Evolutionary conservation across 192 early-diverging fungal genomes (phyloP), one percentile per base, ranked within the genome.

Genomic region (Backusella parvicylindrica): DNA sequence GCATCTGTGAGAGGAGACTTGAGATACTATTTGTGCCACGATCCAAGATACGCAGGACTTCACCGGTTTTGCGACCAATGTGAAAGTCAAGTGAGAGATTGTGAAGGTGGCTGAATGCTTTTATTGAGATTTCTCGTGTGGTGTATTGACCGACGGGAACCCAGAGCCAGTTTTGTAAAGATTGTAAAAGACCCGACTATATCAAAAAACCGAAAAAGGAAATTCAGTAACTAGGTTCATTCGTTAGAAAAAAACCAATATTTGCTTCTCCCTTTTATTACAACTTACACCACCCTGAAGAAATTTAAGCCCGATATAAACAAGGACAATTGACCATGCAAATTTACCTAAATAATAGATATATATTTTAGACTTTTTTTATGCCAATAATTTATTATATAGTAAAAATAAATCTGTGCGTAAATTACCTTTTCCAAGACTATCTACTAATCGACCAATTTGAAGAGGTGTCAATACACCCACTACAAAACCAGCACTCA

Each of bases 121-220:
- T 87, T 11, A 98, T 88, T 15, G 95, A 95, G n/a, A 99, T 87
- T 65, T 95, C 89, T 60, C 95, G 90, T 16, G 95, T 97, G 13
- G 95, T 98, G 79, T 92, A 93, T 82, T 98, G 96, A 16, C 92
- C 91, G 9, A 99, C 91, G 2, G 96, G 97, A 63, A 98, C 92
- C 98, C 98, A 99, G 3, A 92, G 79, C 75, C 89, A 93, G 81
- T 88, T 91, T 81, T 97, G 95, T n/a, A 89, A 43, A 3, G 92
- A 91, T 65, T 91, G 92, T 32, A 99, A 77, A 6, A 94, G 75
- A 35, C 94, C 92, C 28, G 77, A 71, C 80, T 81, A 81, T 81
- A 50, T 81, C 64, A 15, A 36, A 73, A 31, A 30, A 47, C 30
- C 35, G 56, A 70, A 74, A 60, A 63, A 64, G 35, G 49, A 66